These are phyloP conservation scores for Cylindricascospora bacillispora DNA, from an alignment of 1,139 yeast genomes.

Conservation along the genomic window DNA sequence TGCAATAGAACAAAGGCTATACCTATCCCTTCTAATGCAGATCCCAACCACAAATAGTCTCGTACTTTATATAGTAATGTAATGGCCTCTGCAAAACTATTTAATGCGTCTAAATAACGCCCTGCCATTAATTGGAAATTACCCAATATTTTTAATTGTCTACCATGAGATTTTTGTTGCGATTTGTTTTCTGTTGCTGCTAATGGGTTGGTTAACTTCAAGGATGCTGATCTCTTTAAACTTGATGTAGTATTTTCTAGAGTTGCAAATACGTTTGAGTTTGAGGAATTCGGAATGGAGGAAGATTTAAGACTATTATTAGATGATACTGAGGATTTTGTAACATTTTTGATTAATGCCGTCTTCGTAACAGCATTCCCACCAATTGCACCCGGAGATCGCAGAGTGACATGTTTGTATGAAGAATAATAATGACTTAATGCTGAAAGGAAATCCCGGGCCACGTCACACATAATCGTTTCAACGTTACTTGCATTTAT, in stretches of 20 bases:
- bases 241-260: conserved; percentile 16
- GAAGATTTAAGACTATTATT: conserved; percentile 3
- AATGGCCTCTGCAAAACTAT: conserved; percentile 62
- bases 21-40: conserved; percentile 71
- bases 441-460: conserved; percentile 48
- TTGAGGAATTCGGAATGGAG: not conserved
- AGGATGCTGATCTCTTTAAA: conserved; percentile 18
- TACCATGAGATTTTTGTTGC: conserved; percentile 47
- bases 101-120: conserved; percentile 54
- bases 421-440: conserved; percentile 61
- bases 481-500: conserved; percentile 32
- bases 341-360: conserved; percentile 12
- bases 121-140: conserved; percentile 74
- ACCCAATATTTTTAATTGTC: conserved; percentile 66
- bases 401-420: conserved; percentile 53
- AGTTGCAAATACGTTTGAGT: conserved; percentile 4
- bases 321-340: conserved; percentile 8
- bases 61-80: conserved; percentile 44
- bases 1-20: conserved; percentile 52
- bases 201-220: conserved; percentile 23
- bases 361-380: conserved; percentile 32
- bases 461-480: conserved; percentile 60
- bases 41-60: conserved; percentile 81
- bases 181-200: conserved; percentile 36
- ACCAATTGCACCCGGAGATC: conserved; percentile 60